A percentile compares a stretch with the other conserved stretches of the same genome.
These are phyloP conservation scores for Groenewaldozyma auringiensis DNA, from an alignment of 1,139 yeast species.

Conservation along the genomic window DNA sequence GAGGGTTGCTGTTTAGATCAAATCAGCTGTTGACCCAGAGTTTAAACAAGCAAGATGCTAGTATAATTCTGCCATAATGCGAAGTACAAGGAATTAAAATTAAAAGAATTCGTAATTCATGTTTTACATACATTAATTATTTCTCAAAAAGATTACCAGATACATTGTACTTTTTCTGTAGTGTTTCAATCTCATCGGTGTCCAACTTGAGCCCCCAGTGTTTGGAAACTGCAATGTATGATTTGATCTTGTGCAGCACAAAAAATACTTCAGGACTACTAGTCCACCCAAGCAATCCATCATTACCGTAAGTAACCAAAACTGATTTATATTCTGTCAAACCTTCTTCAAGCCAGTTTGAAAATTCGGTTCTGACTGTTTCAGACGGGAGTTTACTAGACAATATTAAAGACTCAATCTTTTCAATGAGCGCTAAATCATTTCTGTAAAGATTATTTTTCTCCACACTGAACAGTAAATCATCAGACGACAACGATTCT, in stretches of 20 bases:
- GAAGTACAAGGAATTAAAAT: background rate
- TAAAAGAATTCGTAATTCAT: too few species aligned
- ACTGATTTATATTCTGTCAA: constrained; percentile 10
- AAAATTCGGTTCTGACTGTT: constrained; percentile 2
- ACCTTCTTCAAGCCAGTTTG: constrained; percentile 12
- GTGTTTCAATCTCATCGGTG: background rate
- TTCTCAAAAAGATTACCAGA: background rate
- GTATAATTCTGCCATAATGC: constrained; percentile 14
- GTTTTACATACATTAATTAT: too few species aligned
- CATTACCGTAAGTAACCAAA: constrained; percentile 18
- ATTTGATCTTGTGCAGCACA: constrained; percentile 11
- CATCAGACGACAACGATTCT: constrained; percentile 14
- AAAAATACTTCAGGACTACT: constrained; percentile 18
- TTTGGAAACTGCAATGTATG: constrained; percentile 6
- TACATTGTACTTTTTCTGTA: background rate
- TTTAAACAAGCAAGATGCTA: constrained; percentile 22
- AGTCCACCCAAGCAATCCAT: constrained; percentile 36
- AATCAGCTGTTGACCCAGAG: constrained; percentile 41
- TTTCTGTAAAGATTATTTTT: constrained; percentile 45
- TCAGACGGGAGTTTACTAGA: background rate
- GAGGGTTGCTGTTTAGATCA: constrained; percentile 50
- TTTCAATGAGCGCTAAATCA: constrained; percentile 14
- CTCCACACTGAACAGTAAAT: constrained; percentile 43
- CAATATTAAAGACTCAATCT: background rate
- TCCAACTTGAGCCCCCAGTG: constrained; percentile 2